These are phyloP conservation scores for Clitopilus passeckerianus DNA, from an alignment of 768 basidiomycete species.

Conservation along the genomic window DNA sequence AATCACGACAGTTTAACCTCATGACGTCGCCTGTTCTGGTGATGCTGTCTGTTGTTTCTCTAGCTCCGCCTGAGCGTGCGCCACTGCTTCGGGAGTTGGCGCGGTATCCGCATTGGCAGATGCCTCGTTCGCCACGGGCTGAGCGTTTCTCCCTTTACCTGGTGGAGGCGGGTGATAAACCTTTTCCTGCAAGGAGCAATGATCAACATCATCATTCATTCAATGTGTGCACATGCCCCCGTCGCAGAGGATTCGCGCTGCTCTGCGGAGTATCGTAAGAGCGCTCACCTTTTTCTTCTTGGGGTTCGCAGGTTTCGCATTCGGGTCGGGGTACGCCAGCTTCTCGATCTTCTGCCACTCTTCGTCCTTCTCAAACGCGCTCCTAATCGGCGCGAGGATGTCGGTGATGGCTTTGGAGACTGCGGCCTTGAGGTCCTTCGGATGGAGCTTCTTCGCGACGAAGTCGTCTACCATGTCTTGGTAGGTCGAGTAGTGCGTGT, in stretches of 20 bases:
- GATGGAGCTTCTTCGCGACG: constrained; percentile 72
- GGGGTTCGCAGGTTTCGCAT: constrained; percentile 54
- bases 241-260: neutral
- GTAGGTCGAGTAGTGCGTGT: constrained; percentile 67
- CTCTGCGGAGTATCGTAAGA: neutral
- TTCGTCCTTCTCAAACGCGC: constrained; percentile 67
- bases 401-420: constrained; percentile 71
- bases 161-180: constrained; percentile 83
- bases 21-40: neutral
- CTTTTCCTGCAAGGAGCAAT: constrained; percentile 49
- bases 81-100: constrained; percentile 6
- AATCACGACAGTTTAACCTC: neutral
- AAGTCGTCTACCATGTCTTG: constrained; percentile 71
- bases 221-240: neutral
- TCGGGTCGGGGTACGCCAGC: constrained; percentile 81
- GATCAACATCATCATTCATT: neutral
- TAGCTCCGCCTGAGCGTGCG: neutral
- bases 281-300: constrained; percentile 53
- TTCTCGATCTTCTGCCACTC: constrained; percentile 78
- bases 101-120: neutral
- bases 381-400: constrained; percentile 77
- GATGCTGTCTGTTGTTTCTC: neutral
- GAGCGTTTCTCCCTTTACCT: constrained; percentile 63
- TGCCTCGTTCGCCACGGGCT: constrained; percentile 7
- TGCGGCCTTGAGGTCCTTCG: constrained; percentile 81